Conservation (phyloP, 202 grass and related monocot genomes). For the Hordeum pubiflorum region DNA sequence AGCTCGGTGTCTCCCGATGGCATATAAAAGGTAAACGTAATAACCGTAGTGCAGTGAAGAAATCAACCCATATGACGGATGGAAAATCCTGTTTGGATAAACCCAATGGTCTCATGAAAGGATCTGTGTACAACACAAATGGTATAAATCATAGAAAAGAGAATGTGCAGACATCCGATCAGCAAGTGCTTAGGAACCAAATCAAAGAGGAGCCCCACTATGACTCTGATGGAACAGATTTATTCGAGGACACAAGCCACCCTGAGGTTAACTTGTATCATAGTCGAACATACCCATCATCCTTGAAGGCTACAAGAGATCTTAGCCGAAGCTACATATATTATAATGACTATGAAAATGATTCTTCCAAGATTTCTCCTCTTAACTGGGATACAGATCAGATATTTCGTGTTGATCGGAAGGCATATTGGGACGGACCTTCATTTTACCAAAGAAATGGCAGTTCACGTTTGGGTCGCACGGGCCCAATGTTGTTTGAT, state of each 20-base stretch:
- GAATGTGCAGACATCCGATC: slow-evolving; percentile 31
- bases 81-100: slow-evolving; percentile 51
- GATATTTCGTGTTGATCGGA: slow-evolving; percentile 23
- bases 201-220: slow-evolving; percentile 51
- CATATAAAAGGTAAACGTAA: slow-evolving; percentile 98
- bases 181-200: slow-evolving; percentile 39
- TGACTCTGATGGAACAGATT: slow-evolving; percentile 55
- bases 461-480: slow-evolving; percentile 36
- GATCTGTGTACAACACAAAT: slow-evolving; percentile 28
- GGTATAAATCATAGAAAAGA: slow-evolving; percentile 33
- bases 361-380: slow-evolving; percentile 31
- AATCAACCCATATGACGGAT: slow-evolving; percentile 33
- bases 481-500: slow-evolving; percentile 56
- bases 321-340: slow-evolving; percentile 39
- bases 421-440: slow-evolving; percentile 39
- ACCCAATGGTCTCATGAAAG: slow-evolving; percentile 41
- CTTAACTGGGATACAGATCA: slow-evolving; percentile 29
- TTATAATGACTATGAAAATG: slow-evolving; percentile 39
- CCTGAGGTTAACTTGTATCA: slow-evolving; percentile 42
- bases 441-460: slow-evolving; percentile 46
- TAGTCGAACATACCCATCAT: slow-evolving; percentile 40
- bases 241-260: slow-evolving; percentile 39
- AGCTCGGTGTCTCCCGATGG: slow-evolving; percentile 73
- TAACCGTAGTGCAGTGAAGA: slow-evolving; percentile 55
- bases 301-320: slow-evolving; percentile 52